These are phyloP conservation scores for Hyaloscypha bicolor DNA, from an alignment of 495 filamentous ascomycete genomes.

Conservation along the genomic window DNA sequence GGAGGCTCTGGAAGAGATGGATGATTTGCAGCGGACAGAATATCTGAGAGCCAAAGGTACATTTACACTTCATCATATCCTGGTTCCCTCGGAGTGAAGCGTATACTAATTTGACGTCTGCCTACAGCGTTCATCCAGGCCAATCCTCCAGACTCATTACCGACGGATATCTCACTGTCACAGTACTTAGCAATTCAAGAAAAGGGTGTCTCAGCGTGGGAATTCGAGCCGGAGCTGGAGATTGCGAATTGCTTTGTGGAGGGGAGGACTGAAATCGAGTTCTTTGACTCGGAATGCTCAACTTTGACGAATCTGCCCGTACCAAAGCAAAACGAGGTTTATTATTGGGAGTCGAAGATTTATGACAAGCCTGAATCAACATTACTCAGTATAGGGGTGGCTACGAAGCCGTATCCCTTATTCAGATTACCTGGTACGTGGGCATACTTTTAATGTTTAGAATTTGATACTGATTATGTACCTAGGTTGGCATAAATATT, in stretches of 20 bases:
- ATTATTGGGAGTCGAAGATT: constrained; percentile 99
- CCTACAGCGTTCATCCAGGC: constrained; percentile 83
- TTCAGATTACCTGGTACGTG: constrained; percentile 86
- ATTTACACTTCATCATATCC: constrained; percentile 20
- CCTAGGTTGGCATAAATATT: constrained; percentile 86
- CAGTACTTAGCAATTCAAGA: constrained; percentile 98
- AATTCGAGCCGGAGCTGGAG: constrained; percentile 96
- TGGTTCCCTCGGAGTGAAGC: not conserved
- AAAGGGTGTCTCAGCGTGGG: constrained; percentile 98
- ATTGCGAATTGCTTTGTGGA: constrained; percentile 99
- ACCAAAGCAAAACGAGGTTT: constrained; percentile 98
- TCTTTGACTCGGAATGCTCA: constrained; percentile 96
- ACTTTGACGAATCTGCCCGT: constrained; percentile 96
- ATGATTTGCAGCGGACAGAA: constrained; percentile 86
- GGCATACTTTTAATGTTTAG: not conserved
- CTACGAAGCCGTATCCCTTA: constrained; percentile 94
- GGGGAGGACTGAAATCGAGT: constrained; percentile 93
- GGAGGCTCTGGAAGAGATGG: constrained; percentile 93
- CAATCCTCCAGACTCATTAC: constrained; percentile 92
- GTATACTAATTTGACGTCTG: constrained; percentile 20
- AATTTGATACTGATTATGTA: constrained; percentile 18
- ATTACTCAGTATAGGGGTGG: constrained; percentile 83
- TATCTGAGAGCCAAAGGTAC: constrained; percentile 95
- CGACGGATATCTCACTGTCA: constrained; percentile 95
- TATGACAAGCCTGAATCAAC: constrained; percentile 94